These are phyloP conservation scores for Xylaria curta DNA, from an alignment of 495 filamentous ascomycete species.

Conservation along the genomic window DNA sequence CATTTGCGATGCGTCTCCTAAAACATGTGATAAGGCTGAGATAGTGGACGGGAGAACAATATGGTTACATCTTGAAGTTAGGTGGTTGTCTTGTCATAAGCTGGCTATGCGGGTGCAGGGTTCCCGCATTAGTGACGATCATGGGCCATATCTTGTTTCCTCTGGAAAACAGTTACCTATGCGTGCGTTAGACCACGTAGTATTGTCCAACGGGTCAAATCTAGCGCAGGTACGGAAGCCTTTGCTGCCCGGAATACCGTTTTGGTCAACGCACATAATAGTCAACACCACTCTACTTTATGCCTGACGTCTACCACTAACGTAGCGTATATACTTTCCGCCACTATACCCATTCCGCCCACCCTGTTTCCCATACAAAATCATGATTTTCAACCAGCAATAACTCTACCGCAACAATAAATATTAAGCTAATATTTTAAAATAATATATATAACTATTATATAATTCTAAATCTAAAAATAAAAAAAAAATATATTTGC, in stretches of 20 bases:
- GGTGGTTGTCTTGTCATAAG: background rate
- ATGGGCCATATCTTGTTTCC: background rate
- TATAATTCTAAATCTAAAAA: too few species aligned
- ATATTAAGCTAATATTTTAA: too few species aligned
- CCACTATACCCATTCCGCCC: too few species aligned
- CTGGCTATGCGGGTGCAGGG: background rate
- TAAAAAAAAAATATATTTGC: too few species aligned
- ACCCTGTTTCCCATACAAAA: too few species aligned
- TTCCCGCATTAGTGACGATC: slow-evolving; percentile 20
- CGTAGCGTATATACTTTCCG: too few species aligned
- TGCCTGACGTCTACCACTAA: background rate
- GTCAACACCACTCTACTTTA: background rate
- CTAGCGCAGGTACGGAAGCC: background rate
- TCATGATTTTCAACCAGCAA: too few species aligned
- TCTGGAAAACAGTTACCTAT: background rate
- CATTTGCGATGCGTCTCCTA: background rate
- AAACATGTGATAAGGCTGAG: background rate
- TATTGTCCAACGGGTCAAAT: background rate
- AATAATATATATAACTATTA: too few species aligned
- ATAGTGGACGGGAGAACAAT: background rate
- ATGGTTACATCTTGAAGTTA: background rate
- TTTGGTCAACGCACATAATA: background rate
- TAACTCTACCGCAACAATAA: too few species aligned
- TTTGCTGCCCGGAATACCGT: background rate
- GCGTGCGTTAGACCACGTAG: background rate